Evolutionary conservation across 1,284 basidiomycete genomes (phyloP).

Genomic region (Sparassis latifolia): DNA sequence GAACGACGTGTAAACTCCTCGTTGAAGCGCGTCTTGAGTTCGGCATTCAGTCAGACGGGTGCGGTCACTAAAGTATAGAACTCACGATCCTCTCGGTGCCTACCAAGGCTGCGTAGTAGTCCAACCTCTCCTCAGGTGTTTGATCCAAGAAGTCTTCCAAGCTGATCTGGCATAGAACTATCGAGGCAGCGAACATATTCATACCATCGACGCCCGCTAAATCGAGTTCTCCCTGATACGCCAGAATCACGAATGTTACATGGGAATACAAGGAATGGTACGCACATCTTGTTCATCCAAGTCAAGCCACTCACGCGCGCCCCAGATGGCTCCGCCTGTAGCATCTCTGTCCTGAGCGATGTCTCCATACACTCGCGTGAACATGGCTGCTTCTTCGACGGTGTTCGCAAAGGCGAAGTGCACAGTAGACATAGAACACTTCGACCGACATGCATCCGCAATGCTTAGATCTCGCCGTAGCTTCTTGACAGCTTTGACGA

Average conservation of each 20-base stretch:
- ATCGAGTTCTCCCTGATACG: constrained; percentile 46
- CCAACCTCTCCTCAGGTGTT: constrained; percentile 39
- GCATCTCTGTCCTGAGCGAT: constrained; percentile 37
- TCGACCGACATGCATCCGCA: constrained; percentile 47
- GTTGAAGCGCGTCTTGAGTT: constrained; percentile 31
- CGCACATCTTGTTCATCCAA: constrained; percentile 42
- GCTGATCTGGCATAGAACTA: constrained; percentile 50
- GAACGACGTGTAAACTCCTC: constrained; percentile 31
- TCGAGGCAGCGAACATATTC: constrained; percentile 59
- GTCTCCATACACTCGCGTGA: constrained; percentile 51
- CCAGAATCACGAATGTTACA: constrained; percentile 3
- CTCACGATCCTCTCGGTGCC: constrained; percentile 51
- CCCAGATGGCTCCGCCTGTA: constrained; percentile 47
- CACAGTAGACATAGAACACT: constrained; percentile 34
- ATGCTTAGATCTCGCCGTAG: constrained; percentile 55
- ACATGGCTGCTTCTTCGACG: constrained; percentile 49
- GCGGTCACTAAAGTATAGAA: constrained; percentile 8
- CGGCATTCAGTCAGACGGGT: constrained; percentile 4
- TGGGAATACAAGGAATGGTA: background rate
- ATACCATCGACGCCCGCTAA: constrained; percentile 49
- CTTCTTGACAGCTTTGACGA: constrained; percentile 58
- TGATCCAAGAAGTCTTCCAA: constrained; percentile 50
- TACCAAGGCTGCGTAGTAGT: constrained; percentile 40
- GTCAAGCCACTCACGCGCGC: constrained; percentile 51
- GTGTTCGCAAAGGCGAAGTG: constrained; percentile 54